A percentile compares a stretch with the other conserved stretches of the same genome.
Evolutionary conservation across 148 eudicot species (phyloP).

Genomic region (Fagopyrum esculentum): DNA sequence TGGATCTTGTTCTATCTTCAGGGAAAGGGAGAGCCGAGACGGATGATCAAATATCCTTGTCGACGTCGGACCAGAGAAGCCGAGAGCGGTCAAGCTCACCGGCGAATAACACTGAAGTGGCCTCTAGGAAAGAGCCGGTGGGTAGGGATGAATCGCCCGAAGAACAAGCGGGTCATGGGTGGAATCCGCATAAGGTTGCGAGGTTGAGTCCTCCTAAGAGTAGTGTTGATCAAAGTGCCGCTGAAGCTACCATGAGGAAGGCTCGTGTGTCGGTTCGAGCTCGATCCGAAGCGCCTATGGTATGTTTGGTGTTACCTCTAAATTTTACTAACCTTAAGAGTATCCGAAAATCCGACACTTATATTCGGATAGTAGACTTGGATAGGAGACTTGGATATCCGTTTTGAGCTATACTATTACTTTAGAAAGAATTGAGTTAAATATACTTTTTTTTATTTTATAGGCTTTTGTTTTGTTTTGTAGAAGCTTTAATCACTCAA

Average conservation of each 20-base stretch:
- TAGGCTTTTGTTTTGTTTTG: too few species aligned
- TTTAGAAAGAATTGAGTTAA: too few species aligned
- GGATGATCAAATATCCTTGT: conserved; percentile 17
- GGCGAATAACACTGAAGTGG: conserved; percentile 11
- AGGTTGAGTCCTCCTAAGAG: conserved; percentile 12
- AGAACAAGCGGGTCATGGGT: conserved; percentile 1
- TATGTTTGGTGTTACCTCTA: neutral
- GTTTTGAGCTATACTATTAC: too few species aligned
- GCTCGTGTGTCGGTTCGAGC: conserved; percentile 39
- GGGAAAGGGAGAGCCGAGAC: conserved; percentile 8
- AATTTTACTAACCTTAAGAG: neutral
- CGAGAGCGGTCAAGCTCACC: conserved; percentile 16
- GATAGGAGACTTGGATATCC: too few species aligned
- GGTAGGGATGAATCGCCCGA: neutral
- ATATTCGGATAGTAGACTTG: too few species aligned
- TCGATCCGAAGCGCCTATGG: conserved; percentile 34
- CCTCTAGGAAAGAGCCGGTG: conserved; percentile 12
- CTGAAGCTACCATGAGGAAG: conserved; percentile 35
- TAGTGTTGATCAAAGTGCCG: conserved; percentile 12
- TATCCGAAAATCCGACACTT: too few species aligned
- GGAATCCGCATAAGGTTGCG: conserved; percentile 14
- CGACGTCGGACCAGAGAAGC: conserved; percentile 26
- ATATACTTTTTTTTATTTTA: too few species aligned
- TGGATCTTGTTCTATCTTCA: conserved; percentile 36
- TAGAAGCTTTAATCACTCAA: too few species aligned